phyloP scores from a whole-genome alignment of 208 protist species.

The Leishmania amazonensis region DNA sequence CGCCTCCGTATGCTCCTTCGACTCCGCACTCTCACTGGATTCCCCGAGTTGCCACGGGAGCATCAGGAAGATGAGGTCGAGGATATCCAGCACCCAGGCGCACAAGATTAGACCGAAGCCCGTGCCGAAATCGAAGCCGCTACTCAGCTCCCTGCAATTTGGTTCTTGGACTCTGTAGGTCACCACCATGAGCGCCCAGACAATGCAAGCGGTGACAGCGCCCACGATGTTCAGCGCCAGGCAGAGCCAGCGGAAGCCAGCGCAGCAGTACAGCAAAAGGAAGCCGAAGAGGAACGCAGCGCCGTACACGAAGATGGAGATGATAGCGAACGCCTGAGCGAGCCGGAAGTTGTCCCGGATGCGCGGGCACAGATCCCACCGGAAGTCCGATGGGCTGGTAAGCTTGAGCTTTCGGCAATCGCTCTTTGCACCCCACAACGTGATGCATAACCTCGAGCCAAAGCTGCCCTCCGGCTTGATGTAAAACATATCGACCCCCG shows the following conservation, averaged over 20 bases:
- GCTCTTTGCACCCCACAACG: constrained; percentile 49
- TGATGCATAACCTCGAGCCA: constrained; percentile 33
- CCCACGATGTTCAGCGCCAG: constrained; percentile 37
- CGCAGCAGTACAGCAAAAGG: constrained; percentile 45
- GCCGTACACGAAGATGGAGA: constrained; percentile 24
- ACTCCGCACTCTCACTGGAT: no score
- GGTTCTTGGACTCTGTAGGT: constrained; percentile 13
- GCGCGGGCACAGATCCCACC: constrained; percentile 27
- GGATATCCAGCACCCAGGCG: constrained; percentile 40
- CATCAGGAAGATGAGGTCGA: constrained; percentile 47
- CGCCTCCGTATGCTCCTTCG: no score
- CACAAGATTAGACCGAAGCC: constrained; percentile 46
- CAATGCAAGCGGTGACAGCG: constrained; percentile 21
- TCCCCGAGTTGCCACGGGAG: constrained; percentile 29
- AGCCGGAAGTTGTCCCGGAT: constrained; percentile 42
- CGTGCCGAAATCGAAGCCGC: no score
- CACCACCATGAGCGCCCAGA: constrained; percentile 42
- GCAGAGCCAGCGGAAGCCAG: constrained; percentile 38
- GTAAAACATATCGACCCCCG: constrained; percentile 55
- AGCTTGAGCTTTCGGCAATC: constrained; percentile 31
- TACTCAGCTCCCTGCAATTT: neutral
- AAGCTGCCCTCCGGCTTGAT: neutral
- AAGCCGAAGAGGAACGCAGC: constrained; percentile 26
- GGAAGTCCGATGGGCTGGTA: constrained; percentile 9
- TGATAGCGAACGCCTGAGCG: constrained; percentile 44